phyloP scores from a whole-genome alignment of 805 yeast species.

The Candida maltosa region DNA sequence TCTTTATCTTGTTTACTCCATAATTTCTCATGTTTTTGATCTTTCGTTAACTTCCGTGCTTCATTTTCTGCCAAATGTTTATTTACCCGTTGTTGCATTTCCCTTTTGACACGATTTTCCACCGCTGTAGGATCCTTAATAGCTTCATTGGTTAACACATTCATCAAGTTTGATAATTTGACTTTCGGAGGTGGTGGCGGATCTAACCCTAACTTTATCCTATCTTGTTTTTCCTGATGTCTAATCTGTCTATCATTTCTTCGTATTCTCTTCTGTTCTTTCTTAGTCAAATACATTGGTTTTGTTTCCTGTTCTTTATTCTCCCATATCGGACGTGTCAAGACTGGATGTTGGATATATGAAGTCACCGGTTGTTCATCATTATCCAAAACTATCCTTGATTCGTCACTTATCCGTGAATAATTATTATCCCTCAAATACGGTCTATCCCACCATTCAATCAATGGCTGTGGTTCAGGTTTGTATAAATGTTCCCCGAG shows the following conservation, averaged over 20 bases:
- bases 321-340: conserved; percentile 59
- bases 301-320: conserved; percentile 29
- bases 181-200: conserved; percentile 91
- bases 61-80: conserved; percentile 62
- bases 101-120: conserved; percentile 66
- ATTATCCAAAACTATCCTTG: conserved; percentile 28
- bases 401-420: conserved; percentile 24
- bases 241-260: conserved; percentile 61
- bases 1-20: conserved; percentile 40
- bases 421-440: conserved; percentile 42
- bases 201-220: conserved; percentile 74
- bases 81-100: conserved; percentile 58
- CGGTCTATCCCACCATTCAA: conserved; percentile 90
- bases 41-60: conserved; percentile 58
- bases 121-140: conserved; percentile 86
- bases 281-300: conserved; percentile 65
- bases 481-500: conserved; percentile 57
- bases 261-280: conserved; percentile 71
- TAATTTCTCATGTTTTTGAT: conserved; percentile 51
- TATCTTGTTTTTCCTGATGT: conserved; percentile 71
- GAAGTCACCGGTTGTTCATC: conserved; percentile 52
- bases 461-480: conserved; percentile 50
- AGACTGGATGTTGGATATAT: conserved; percentile 83
- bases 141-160: conserved; percentile 79
- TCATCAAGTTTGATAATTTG: conserved; percentile 79